These are phyloP conservation scores for Vairimorpha apis DNA, from an alignment of 371 early-diverging fungal genomes.

Conservation along the genomic window DNA sequence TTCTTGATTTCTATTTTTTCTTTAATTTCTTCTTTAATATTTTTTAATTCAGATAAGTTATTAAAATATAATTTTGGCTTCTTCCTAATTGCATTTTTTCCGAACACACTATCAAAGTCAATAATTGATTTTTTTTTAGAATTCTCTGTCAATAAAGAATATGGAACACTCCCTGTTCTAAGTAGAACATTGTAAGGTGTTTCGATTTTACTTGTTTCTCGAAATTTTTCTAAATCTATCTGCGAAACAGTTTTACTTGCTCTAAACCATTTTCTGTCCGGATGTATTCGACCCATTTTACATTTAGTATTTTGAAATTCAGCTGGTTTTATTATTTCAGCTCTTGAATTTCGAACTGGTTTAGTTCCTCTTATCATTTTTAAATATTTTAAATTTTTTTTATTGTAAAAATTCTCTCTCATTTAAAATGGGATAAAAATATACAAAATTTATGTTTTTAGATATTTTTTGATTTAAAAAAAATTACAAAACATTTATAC, in stretches of 20 bases:
- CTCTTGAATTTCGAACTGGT: constrained; percentile 74
- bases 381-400: constrained; percentile 59
- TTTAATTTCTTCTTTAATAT: constrained; percentile 64
- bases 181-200: constrained; percentile 91
- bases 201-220: constrained; percentile 63
- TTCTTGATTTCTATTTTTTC: constrained; percentile 66
- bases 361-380: constrained; percentile 65
- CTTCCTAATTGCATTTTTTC: constrained; percentile 79
- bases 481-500: not conserved
- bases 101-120: constrained; percentile 81
- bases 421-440: constrained; percentile 22
- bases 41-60: constrained; percentile 74
- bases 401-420: constrained; percentile 63
- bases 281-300: constrained; percentile 71
- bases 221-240: constrained; percentile 74
- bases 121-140: constrained; percentile 71
- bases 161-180: constrained; percentile 86
- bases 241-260: constrained; percentile 70
- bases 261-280: constrained; percentile 93
- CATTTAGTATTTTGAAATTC: constrained; percentile 76
- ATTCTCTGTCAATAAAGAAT: constrained; percentile 72
- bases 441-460: too few relatives aligned
- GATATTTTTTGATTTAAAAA: too few relatives aligned
- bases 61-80: constrained; percentile 68
- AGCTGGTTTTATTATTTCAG: constrained; percentile 85